These are phyloP conservation scores for Xylaria sp. DNA, from an alignment of 2,329 filamentous ascomycete genomes.

Conservation along the genomic window DNA sequence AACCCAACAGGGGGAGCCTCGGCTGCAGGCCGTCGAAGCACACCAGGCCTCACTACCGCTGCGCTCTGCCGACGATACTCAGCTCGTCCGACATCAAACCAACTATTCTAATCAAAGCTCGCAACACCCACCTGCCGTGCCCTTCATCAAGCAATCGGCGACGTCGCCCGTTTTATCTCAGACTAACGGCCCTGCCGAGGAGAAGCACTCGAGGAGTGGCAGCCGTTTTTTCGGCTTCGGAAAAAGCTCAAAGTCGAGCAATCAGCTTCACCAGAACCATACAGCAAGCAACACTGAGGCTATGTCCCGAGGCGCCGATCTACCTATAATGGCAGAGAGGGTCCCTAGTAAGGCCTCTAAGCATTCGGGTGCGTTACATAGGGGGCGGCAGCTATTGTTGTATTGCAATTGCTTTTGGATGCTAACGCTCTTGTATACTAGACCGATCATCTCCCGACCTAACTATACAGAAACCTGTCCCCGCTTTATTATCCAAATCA, in stretches of 20 bases:
- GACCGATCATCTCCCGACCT: constrained; percentile 49
- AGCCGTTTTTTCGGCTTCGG: constrained; percentile 50
- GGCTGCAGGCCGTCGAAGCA: constrained; percentile 27
- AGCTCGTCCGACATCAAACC: constrained; percentile 38
- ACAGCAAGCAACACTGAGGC: constrained; percentile 41
- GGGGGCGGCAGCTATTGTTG: background rate
- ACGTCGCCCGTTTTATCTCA: constrained; percentile 36
- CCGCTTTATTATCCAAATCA: constrained; percentile 59
- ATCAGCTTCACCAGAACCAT: constrained; percentile 43
- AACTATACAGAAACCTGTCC: constrained; percentile 52
- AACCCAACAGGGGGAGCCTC: constrained; percentile 35
- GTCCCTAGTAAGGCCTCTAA: constrained; percentile 47
- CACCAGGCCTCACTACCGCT: constrained; percentile 32
- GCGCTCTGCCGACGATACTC: constrained; percentile 44
- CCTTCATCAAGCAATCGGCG: constrained; percentile 39
- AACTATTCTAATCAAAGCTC: constrained; percentile 37
- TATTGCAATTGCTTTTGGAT: constrained; percentile 32
- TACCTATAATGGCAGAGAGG: constrained; percentile 45
- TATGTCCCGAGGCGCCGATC: constrained; percentile 46
- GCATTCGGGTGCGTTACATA: constrained; percentile 45
- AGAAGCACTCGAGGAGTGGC: constrained; percentile 48
- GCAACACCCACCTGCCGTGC: constrained; percentile 36
- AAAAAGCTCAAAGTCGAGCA: constrained; percentile 42
- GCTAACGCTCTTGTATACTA: constrained; percentile 42
- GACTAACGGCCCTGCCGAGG: constrained; percentile 34